Evolutionary conservation across 345 rosid species (phyloP), one percentile per base, ranked within the genome.

Genomic region (Euphorbia tirucalli): DNA sequence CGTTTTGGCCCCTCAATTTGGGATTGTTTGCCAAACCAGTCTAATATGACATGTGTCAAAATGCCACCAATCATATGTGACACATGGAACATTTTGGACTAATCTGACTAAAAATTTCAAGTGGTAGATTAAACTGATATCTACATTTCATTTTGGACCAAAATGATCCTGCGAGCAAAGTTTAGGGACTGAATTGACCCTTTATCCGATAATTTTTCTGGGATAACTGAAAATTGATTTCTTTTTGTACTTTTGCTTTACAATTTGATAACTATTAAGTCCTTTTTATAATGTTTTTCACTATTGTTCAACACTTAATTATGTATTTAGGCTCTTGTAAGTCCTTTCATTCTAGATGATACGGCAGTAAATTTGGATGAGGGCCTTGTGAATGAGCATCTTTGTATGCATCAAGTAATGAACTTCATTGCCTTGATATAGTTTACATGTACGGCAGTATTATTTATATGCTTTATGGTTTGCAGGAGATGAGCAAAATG

Each of bases 291-390:
- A 3, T 68, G 28, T 8, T 35, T 66, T 73, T 25, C 22, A 18
- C 71, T 50, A 60, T 65, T 58, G 60, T 50, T 60, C n/a, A n/a
- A n/a, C n/a, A n/a, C n/a, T n/a, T 39, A 52, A 21, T 46, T 62
- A n/a, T 11, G 28, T 9, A 25, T 81, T 32, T 67, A 95, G 99
- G 96, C 98, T 78, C 84, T 95, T 75, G 87, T 92, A 44, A 89
- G 93, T 81, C 79, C 88, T 19, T 93, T 90, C 81, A 97, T 95
- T 74, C 81, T 88, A 14, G 96, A 88, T 67, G 97, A 95, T 57
- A 75, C 87, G 0, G 48, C 71, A 24, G 88, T 81, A 69, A 81
- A 80, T 74, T 39, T 69, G 22, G 82, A 78, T 74, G 86, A 79
- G 1, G 65, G 75, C 32, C 58, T 35, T 66, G 70, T 71, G 60